Evolutionary conservation across 2,329 filamentous ascomycete genomes (phyloP), one percentile per base, ranked within the genome.

Genomic region (Penicillium vulpinum): DNA sequence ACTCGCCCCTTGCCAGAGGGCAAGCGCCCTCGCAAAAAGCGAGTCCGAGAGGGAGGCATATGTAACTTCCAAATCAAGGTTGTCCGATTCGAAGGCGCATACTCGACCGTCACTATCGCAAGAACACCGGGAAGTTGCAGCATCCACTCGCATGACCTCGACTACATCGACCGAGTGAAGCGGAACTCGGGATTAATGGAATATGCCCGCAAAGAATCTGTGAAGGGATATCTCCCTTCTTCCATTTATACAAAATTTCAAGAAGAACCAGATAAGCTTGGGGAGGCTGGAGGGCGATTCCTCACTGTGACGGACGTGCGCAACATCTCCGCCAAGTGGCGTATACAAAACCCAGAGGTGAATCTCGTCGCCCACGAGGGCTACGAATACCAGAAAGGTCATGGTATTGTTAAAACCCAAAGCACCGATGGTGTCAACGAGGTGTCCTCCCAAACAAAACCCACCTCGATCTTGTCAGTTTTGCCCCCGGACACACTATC

Each of bases 41-140:
- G 73, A 31, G 70, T 74, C 3, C 70, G 77, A 46, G 77, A 80
- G 59, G 77, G 78, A 21, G 76, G 77, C 7, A 74, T 75, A 10
- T 80, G 78, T 64, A 75, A 77, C 55, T 77, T 80, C 61, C 74
- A 77, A 51, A 78, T 80, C 63, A 80, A 79, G 56, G 77, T 80
- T 21, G 73, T 78, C 41, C 73, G 71, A 33, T 77, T 75, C 45
- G 73, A 77, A 52, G 77, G 77, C 3, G 73, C 76, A 9, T 77
- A 74, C 61, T 70, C 74, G 5, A 77, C 72, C 1, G 75, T 78
- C 35, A 79, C 75, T 5, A 76, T 80, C 46, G 67, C 74, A 7
- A 71, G 72, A 57, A 77, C 76, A 1, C 74, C 72, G 2, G 76
- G 74, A 16, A 77, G 75, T 51, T 73, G 73, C 48, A 67, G 56